A percentile compares a stretch with the other conserved stretches of the same genome.
phyloP scores from a whole-genome alignment of 768 basidiomycete species.

The Xerocomellus amylosporus region DNA sequence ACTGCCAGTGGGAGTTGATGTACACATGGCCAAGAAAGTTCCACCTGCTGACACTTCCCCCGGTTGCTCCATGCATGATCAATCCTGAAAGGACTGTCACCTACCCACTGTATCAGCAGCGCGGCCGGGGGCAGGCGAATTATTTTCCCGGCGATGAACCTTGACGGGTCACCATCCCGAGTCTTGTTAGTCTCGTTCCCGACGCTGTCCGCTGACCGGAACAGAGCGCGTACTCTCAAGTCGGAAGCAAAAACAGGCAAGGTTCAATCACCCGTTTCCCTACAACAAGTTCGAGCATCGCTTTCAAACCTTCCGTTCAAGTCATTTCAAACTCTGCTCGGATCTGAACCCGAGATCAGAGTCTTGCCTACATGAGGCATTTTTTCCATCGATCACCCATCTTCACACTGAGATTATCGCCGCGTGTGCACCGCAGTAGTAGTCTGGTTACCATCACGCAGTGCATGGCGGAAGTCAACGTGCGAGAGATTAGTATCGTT shows the following conservation, averaged over 20 bases:
- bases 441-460: neutral
- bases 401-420: slow-evolving; percentile 1
- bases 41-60: slow-evolving; percentile 9
- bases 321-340: neutral
- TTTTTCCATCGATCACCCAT: slow-evolving; percentile 3
- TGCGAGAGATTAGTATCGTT: neutral
- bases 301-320: neutral
- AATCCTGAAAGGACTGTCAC: neutral
- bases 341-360: neutral
- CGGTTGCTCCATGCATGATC: neutral
- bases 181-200: neutral
- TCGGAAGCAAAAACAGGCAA: neutral
- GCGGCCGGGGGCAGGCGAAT: neutral
- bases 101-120: neutral
- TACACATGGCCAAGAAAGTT: neutral
- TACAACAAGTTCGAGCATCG: neutral
- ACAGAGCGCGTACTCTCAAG: neutral
- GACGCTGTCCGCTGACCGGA: neutral
- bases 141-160: neutral
- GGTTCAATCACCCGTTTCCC: neutral
- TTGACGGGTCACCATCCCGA: neutral
- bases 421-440: neutral
- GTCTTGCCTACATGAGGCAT: neutral
- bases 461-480: neutral
- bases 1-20: neutral